phyloP scores from a whole-genome alignment of 2,329 filamentous ascomycete genomes.

The Sclerotinia minor region DNA sequence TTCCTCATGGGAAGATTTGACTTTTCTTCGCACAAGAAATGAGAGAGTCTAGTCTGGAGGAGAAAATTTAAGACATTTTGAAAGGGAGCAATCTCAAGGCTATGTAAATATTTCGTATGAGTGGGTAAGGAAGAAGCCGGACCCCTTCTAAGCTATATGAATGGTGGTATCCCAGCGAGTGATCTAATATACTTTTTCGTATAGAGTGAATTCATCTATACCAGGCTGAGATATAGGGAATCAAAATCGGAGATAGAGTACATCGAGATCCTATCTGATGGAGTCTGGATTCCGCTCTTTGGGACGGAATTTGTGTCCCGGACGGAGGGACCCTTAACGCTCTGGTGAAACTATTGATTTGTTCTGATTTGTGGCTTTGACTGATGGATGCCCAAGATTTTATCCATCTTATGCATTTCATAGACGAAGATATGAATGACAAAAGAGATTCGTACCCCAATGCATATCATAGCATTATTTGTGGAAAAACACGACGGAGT shows the following conservation, averaged over 20 bases:
- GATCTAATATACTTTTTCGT: constrained; percentile 2
- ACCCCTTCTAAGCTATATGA: background rate
- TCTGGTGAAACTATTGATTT: background rate
- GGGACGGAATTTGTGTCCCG: background rate
- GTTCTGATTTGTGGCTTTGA: background rate
- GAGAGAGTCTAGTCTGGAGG: too few relatives aligned
- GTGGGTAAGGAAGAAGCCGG: background rate
- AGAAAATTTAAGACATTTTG: too few relatives aligned
- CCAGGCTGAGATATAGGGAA: constrained; percentile 12
- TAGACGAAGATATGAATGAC: background rate
- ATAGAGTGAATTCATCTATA: background rate
- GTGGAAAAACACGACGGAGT: too few relatives aligned
- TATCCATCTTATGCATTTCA: background rate
- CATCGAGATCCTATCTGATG: background rate
- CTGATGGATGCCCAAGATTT: background rate
- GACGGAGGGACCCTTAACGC: background rate
- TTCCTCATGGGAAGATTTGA: too few relatives aligned
- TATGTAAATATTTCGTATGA: background rate
- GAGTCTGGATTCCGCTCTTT: background rate
- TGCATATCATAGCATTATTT: background rate
- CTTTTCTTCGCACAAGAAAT: too few relatives aligned
- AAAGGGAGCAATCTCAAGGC: background rate
- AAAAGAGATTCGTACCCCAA: background rate
- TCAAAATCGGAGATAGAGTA: background rate
- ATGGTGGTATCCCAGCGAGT: background rate